These are phyloP conservation scores for Candida ponderosae DNA, from an alignment of 805 yeast species.

Conservation along the genomic window DNA sequence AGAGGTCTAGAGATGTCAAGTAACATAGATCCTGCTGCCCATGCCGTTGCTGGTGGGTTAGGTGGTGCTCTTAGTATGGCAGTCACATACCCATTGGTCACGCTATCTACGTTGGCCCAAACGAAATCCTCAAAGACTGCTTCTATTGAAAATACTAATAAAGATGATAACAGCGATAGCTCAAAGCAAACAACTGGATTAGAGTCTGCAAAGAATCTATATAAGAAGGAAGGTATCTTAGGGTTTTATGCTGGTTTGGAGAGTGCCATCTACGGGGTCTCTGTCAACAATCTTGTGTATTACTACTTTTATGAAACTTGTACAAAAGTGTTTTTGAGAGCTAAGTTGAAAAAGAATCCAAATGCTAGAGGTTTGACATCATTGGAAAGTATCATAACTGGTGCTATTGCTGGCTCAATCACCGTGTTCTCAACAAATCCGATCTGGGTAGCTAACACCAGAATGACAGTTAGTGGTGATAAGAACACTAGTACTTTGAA, in stretches of 20 bases:
- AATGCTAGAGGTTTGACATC: constrained; percentile 35
- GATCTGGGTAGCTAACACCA: constrained; percentile 90
- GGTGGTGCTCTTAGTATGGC: constrained; percentile 87
- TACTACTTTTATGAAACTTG: constrained; percentile 85
- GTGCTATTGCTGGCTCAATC: constrained; percentile 82
- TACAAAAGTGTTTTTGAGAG: constrained; percentile 33
- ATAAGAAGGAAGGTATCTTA: constrained; percentile 49
- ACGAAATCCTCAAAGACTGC: constrained; percentile 33
- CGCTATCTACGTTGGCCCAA: constrained; percentile 83
- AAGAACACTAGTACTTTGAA: constrained; percentile 37
- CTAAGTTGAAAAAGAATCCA: constrained; percentile 16
- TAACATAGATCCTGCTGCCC: constrained; percentile 38
- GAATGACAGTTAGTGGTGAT: constrained; percentile 56
- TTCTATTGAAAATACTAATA: constrained; percentile 14
- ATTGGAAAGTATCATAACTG: constrained; percentile 62
- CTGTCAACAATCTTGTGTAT: constrained; percentile 80
- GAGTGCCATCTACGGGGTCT: constrained; percentile 79
- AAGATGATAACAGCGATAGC: constrained; percentile 12
- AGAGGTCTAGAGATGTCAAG: neutral
- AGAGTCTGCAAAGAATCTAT: constrained; percentile 38
- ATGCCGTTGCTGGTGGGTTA: constrained; percentile 91
- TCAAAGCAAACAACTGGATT: constrained; percentile 12
- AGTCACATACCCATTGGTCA: constrained; percentile 84
- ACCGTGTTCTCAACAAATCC: constrained; percentile 83
- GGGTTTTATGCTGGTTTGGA: constrained; percentile 84